Base-by-base conservation (phyloP, 2,329 filamentous ascomycete genomes). In the Hypoxylon sp. region DNA sequence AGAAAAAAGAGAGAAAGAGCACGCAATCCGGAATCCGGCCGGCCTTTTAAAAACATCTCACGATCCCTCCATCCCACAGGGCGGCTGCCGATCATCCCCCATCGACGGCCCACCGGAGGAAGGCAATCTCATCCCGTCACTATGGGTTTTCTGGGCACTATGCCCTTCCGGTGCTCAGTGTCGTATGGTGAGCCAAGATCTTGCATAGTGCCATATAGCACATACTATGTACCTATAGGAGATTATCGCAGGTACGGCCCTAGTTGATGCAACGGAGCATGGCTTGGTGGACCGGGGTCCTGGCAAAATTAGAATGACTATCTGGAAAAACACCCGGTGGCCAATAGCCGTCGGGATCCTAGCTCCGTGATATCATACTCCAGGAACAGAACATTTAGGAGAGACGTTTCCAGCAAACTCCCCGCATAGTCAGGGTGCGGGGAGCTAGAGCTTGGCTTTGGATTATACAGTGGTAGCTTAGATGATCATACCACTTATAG, bases 331-430 rank as follows among this genome's bases (percentile, higher is more conserved):
- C 15, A 27, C 29, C 5, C 27, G 7, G 25, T 29, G 41, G 21
- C 48, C 56, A 53, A 59, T 56, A 59, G 49, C 56, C 52, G 56
- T 19, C 56, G 52, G 53, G 49, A 49, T 31, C 38, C 34, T 51
- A 29, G 30, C 31, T 57, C 56, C 56, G 53, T 54, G 49, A 56
- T 45, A 46, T 53, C 45, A 57, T 53, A 34, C 44, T 47, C 42
- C 13, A 46, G 36, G 37, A 16, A 34, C 32, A 43, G 37, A 20
- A 16, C 29, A 36, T 26, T 32, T 35, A 17, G 4, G 34, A 16
- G 35, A 32, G 42, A 29, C 43, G 34, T 30, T n/a, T 49, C 41
- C 17, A 30, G 34, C 21, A 15, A 19, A 26, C 21, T 11, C 56
- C 37, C 48, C 48, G 35, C 52, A 53, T 37, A 41, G 5, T 7